Percentiles rank a stretch among this genome's conserved stretches.
Evolutionary conservation across 768 basidiomycete species (phyloP).

Genomic region (Naganishia antarctica): DNA sequence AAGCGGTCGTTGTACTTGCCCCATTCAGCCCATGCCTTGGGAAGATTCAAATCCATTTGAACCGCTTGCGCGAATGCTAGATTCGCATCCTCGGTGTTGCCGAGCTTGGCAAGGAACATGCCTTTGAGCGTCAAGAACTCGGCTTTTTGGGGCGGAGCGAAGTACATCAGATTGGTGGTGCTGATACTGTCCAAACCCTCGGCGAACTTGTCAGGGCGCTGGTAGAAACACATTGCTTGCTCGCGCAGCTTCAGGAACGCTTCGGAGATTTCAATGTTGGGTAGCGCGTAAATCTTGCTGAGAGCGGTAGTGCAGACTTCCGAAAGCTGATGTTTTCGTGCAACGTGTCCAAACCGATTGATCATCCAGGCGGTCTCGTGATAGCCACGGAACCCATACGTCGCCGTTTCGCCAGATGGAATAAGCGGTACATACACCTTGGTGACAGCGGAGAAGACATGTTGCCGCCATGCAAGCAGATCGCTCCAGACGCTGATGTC

Average conservation of each 20-base stretch:
- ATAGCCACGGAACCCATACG: conserved; percentile 85
- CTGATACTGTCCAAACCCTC: conserved; percentile 98
- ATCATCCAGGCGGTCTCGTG: conserved; percentile 99
- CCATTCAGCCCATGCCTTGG: conserved; percentile 99
- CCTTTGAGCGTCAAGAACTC: conserved; percentile 98
- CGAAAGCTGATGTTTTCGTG: conserved; percentile 88
- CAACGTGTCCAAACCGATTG: conserved; percentile 97
- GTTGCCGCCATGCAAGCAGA: conserved; percentile 97
- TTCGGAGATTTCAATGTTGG: conserved; percentile 99
- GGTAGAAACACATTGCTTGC: conserved; percentile 96
- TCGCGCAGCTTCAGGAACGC: conserved; percentile 98
- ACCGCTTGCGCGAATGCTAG: conserved; percentile 89
- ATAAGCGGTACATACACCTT: conserved; percentile 92
- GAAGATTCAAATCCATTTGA: conserved; percentile 87
- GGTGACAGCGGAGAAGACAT: conserved; percentile 95
- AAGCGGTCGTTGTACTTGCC: conserved; percentile 86
- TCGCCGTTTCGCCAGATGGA: conserved; percentile 51
- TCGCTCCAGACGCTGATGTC: conserved; percentile 99
- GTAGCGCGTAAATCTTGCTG: conserved; percentile 95
- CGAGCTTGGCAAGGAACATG: conserved; percentile 90
- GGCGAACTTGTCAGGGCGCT: conserved; percentile 84
- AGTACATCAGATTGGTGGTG: conserved; percentile 98
- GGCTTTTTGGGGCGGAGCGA: conserved; percentile 87
- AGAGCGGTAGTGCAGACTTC: conserved; percentile 93
- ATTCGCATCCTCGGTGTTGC: conserved; percentile 82